These are phyloP conservation scores for Chaetomiaceae sp. DNA, from an alignment of 2,329 filamentous ascomycete species.

Conservation along the genomic window DNA sequence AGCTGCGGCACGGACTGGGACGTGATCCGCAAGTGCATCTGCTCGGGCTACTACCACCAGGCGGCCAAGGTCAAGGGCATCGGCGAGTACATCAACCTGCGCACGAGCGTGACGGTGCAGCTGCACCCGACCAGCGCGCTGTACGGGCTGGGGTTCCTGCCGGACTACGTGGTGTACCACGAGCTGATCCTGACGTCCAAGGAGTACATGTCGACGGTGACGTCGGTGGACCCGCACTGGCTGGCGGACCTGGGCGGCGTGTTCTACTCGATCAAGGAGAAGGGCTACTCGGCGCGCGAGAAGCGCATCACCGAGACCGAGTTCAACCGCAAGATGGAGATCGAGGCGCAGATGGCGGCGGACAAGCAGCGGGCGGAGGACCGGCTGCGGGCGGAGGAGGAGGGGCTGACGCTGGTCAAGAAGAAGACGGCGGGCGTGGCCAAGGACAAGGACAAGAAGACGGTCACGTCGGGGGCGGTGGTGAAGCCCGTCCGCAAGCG, in stretches of 20 bases:
- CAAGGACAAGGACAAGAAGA: conserved; percentile 45
- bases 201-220: conserved; percentile 97
- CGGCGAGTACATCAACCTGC: conserved; percentile 93
- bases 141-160: conserved; percentile 86
- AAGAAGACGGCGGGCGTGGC: conserved; percentile 34
- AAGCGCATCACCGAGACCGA: conserved; percentile 84
- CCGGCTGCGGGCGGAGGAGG: conserved; percentile 35
- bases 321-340: conserved; percentile 88
- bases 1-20: conserved; percentile 98
- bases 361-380: conserved; percentile 67
- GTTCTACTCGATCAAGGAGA: conserved; percentile 96
- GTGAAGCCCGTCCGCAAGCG: conserved; percentile 55
- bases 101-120: conserved; percentile 89
- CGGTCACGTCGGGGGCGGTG: conserved; percentile 56
- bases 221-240: conserved; percentile 94
- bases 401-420: conserved; percentile 31
- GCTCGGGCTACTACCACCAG: conserved; percentile 96
- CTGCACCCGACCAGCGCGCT: conserved; percentile 90
- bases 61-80: conserved; percentile 93
- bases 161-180: conserved; percentile 97
- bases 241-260: conserved; percentile 92
- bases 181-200: conserved; percentile 94
- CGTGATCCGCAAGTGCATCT: conserved; percentile 90
- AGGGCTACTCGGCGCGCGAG: conserved; percentile 83
- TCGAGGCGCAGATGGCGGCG: conserved; percentile 84